Evolutionary conservation across 2,329 filamentous ascomycete genomes (phyloP).

Genomic region (Xylariaceae sp.): DNA sequence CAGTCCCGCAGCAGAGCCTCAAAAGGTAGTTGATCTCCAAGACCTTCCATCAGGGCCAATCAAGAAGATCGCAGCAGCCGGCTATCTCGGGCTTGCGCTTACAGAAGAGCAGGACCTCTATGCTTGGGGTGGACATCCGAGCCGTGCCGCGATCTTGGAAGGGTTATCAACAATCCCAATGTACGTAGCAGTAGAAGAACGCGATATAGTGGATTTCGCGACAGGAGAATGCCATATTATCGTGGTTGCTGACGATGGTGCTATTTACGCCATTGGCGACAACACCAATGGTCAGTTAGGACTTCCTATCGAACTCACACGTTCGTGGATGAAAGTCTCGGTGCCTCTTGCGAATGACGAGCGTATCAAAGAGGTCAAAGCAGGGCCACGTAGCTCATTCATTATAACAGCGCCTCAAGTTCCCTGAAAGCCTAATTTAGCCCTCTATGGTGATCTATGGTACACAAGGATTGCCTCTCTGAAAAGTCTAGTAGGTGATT

Average conservation of each 20-base stretch:
- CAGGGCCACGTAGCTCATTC: constrained; percentile 47
- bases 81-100: constrained; percentile 54
- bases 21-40: constrained; percentile 42
- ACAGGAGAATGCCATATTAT: constrained; percentile 58
- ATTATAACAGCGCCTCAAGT: constrained; percentile 32
- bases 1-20: constrained; percentile 43
- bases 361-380: constrained; percentile 37
- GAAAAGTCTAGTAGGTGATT: constrained; percentile 33
- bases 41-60: constrained; percentile 49
- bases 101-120: constrained; percentile 57
- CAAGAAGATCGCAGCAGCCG: constrained; percentile 49
- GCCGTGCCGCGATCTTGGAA: constrained; percentile 28
- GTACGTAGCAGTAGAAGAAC: constrained; percentile 42
- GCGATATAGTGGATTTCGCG: constrained; percentile 53
- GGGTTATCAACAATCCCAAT: constrained; percentile 31
- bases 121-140: constrained; percentile 51
- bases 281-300: constrained; percentile 60
- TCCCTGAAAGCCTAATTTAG: constrained; percentile 24
- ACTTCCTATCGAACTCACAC: constrained; percentile 23
- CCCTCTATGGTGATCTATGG: constrained; percentile 43
- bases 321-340: constrained; percentile 33
- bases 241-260: constrained; percentile 44
- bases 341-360: constrained; percentile 24
- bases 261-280: constrained; percentile 51
- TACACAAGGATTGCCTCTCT: constrained; percentile 37